phyloP scores from a whole-genome alignment of 305 asterid genomes.

The Fraxinus nigra region DNA sequence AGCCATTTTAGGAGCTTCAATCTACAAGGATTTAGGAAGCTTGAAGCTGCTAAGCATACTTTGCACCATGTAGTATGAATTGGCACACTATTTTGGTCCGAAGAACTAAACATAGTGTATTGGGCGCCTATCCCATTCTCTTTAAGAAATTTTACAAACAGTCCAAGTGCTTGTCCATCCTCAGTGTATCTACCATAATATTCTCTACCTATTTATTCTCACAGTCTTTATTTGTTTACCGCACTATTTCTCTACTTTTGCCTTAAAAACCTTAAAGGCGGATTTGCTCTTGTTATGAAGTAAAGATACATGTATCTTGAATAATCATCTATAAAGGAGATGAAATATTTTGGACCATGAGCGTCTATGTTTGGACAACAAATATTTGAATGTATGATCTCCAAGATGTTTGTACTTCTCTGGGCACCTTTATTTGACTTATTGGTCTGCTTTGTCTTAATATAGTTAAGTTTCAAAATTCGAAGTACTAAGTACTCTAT shows the following conservation, averaged over 20 bases:
- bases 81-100: no score
- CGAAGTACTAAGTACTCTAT: background rate
- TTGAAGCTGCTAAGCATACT: no score
- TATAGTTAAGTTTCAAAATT: background rate
- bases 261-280: background rate
- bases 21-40: no score
- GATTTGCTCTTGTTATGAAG: background rate
- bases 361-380: background rate
- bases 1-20: no score
- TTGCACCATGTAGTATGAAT: no score
- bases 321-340: background rate
- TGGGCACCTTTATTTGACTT: constrained; percentile 6
- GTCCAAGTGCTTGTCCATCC: no score
- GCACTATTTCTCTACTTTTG: background rate
- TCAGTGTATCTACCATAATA: no score
- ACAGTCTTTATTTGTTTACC: background rate
- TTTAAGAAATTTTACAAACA: no score
- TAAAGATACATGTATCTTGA: background rate
- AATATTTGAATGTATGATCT: background rate
- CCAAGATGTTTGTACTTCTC: background rate
- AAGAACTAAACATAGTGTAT: no score
- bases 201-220: background rate
- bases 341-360: background rate
- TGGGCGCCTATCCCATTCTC: no score
- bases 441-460: constrained; percentile 3